A percentile compares a stretch with the other conserved stretches of the same genome.
phyloP scores from a whole-genome alignment of 345 rosid genomes.

The Mangifera indica region DNA sequence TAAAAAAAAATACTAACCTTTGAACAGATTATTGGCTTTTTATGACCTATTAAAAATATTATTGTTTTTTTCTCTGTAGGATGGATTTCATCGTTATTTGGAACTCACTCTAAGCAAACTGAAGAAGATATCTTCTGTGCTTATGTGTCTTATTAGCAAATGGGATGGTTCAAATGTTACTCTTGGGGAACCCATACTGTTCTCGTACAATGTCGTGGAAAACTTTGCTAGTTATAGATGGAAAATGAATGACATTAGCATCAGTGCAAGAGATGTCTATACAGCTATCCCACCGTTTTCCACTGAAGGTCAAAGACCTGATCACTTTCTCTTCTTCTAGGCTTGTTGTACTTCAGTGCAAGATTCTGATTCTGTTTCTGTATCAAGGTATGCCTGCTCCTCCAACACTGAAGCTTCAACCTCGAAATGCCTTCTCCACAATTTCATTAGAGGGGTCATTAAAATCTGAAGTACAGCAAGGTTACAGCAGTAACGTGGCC shows the following conservation, averaged over 20 bases:
- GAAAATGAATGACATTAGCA: slow-evolving; percentile 45
- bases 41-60: background rate
- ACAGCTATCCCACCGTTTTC: slow-evolving; percentile 60
- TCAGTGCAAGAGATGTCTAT: slow-evolving; percentile 57
- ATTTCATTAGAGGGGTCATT: slow-evolving; percentile 30
- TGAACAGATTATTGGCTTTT: background rate
- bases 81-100: slow-evolving; percentile 82
- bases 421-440: slow-evolving; percentile 29
- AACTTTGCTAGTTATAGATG: slow-evolving; percentile 37
- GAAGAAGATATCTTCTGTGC: slow-evolving; percentile 72
- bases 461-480: slow-evolving; percentile 34
- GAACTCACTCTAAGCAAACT: slow-evolving; percentile 74
- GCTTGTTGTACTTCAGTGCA: background rate
- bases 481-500: slow-evolving; percentile 15
- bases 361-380: slow-evolving; percentile 22
- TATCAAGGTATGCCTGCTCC: slow-evolving; percentile 82
- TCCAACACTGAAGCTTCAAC: slow-evolving; percentile 31
- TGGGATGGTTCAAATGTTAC: slow-evolving; percentile 73
- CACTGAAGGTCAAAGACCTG: slow-evolving; percentile 61
- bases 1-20: slow-evolving; percentile 13
- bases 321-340: slow-evolving; percentile 13
- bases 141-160: slow-evolving; percentile 59
- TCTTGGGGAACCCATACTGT: slow-evolving; percentile 56
- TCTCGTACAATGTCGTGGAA: slow-evolving; percentile 44
- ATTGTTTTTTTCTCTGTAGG: slow-evolving; percentile 35